These are phyloP conservation scores for Metschnikowia arizonensis DNA, from an alignment of 805 yeast genomes.

Conservation along the genomic window DNA sequence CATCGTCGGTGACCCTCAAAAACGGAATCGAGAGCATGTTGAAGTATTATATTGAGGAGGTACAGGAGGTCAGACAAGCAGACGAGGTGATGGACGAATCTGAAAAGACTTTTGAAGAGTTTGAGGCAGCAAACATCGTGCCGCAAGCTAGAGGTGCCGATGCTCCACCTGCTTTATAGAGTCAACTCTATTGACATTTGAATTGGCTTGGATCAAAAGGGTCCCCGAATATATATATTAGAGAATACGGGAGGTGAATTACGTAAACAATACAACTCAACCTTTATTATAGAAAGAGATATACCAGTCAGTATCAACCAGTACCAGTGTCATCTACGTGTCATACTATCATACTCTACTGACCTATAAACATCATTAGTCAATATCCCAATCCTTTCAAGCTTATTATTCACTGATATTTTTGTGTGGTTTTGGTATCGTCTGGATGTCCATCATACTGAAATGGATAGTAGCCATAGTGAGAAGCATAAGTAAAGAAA, in stretches of 20 bases:
- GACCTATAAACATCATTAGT: too few species aligned
- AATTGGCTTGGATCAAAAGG: not conserved
- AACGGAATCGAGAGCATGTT: constrained; percentile 70
- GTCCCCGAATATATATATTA: too few species aligned
- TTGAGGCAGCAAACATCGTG: constrained; percentile 22
- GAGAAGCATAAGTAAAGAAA: not conserved
- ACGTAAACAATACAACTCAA: too few species aligned
- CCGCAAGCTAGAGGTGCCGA: constrained; percentile 27
- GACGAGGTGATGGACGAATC: constrained; percentile 35
- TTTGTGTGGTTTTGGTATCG: not conserved
- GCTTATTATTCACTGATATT: not conserved
- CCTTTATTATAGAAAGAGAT: too few species aligned
- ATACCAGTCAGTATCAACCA: too few species aligned
- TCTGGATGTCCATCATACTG: not conserved
- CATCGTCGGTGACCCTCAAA: constrained; percentile 61
- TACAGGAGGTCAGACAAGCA: constrained; percentile 50
- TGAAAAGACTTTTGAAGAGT: constrained; percentile 16
- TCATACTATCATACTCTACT: too few species aligned
- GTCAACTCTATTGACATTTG: not conserved
- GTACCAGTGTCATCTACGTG: too few species aligned
- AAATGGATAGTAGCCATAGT: constrained; percentile 1
- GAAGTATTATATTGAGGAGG: constrained; percentile 67
- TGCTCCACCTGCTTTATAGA: constrained; percentile 17
- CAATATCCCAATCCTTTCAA: too few species aligned
- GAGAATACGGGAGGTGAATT: too few species aligned